Conservation (phyloP, 768 basidiomycete genomes). For the Exsudoporus frostii region DNA sequence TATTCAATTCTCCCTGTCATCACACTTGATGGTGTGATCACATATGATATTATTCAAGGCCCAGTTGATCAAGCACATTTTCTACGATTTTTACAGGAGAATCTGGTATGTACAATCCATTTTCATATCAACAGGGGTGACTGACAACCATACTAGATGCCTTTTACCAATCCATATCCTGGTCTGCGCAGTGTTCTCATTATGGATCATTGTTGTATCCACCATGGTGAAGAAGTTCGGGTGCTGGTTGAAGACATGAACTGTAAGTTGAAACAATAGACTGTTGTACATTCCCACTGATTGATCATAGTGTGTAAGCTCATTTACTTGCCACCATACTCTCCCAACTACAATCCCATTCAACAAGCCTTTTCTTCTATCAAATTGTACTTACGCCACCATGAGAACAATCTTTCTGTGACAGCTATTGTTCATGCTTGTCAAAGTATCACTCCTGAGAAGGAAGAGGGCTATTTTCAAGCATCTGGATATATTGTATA, state of each 20-base stretch:
- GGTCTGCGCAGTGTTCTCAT: constrained; percentile 13
- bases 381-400: neutral
- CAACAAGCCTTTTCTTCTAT: constrained; percentile 11
- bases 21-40: neutral
- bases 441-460: constrained; percentile 1
- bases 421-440: neutral
- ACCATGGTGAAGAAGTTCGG: constrained; percentile 10
- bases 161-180: neutral
- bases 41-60: no score
- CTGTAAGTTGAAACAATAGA: no score
- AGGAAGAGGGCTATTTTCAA: constrained; percentile 3
- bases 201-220: constrained; percentile 24
- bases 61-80: neutral
- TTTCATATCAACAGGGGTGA: neutral
- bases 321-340: no score
- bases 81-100: constrained; percentile 6
- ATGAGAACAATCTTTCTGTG: neutral
- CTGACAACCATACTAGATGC: neutral
- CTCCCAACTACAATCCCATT: neutral
- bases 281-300: no score
- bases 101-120: neutral
- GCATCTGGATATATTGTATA: constrained; percentile 1
- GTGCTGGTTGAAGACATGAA: constrained; percentile 14
- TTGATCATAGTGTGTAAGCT: no score
- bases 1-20: constrained; percentile 18